phyloP scores from a whole-genome alignment of 371 early-diverging fungal genomes.

The Apophysomyces sp. region DNA sequence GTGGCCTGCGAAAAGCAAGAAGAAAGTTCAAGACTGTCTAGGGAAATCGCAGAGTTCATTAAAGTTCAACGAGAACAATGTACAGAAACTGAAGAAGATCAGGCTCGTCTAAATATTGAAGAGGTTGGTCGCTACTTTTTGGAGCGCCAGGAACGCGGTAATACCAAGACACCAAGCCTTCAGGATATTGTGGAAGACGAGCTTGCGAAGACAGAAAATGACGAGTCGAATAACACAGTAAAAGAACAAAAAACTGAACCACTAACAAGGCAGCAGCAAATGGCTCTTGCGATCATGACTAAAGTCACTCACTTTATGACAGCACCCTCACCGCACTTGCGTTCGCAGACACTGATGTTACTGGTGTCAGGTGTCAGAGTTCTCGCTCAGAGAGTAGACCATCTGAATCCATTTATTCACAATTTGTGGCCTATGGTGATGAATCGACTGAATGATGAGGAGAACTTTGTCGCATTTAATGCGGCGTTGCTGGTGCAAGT shows the following conservation, averaged over 20 bases:
- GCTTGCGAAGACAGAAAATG: constrained; percentile 1
- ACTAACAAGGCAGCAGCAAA: constrained; percentile 30
- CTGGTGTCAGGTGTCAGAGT: constrained; percentile 36
- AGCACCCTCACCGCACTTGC: constrained; percentile 49
- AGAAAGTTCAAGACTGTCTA: constrained; percentile 9
- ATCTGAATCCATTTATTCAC: constrained; percentile 53
- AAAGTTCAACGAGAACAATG: not conserved
- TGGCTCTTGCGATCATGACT: constrained; percentile 41
- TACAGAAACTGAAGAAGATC: not conserved
- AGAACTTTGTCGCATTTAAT: constrained; percentile 50
- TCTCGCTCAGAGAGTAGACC: constrained; percentile 22
- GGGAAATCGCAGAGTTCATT: constrained; percentile 27
- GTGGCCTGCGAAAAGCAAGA: not conserved
- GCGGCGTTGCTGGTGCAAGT: constrained; percentile 39
- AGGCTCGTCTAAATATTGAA: constrained; percentile 28
- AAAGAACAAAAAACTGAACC: constrained; percentile 7
- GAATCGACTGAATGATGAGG: constrained; percentile 45
- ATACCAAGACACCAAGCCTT: constrained; percentile 14
- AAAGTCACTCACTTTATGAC: constrained; percentile 53
- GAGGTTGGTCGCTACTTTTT: constrained; percentile 49
- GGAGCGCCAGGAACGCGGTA: constrained; percentile 31
- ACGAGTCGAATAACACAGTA: constrained; percentile 6
- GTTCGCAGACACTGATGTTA: constrained; percentile 44
- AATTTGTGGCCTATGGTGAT: constrained; percentile 54
- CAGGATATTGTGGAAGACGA: constrained; percentile 23